Base-by-base conservation (phyloP, 441 rosid genomes). In the Capsella rubella region DNA sequence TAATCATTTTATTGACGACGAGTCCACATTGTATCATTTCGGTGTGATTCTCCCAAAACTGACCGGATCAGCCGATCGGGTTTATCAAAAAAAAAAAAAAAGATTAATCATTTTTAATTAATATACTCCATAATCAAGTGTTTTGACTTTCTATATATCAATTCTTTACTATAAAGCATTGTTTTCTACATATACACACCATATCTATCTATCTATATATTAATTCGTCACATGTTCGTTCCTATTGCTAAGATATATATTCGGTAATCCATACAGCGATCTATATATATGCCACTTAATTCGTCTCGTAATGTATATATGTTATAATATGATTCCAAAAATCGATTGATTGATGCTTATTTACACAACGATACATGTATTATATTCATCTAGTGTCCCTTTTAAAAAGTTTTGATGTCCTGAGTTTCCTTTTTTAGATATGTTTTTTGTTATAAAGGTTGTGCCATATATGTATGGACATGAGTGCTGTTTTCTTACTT, bases 401-500 rank as follows among this genome's bases (percentile, higher is more conserved):
- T 74, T 74, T 40, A 4, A 59, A 74, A 74, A 67, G 73, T 31
- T 67, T 39, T 18, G 15, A 51, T 67, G 72, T 50, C 61, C 72
- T 14, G 42, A 74, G 68, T 74, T 74, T 74, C 78, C 73, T 67
- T 74, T 67, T 74, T 6, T 67, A 29, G 78, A 18, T 66, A 58
- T 65, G 72, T 49, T 66, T 58, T 73, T 74, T 49, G 53, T 67
- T 59, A 11, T 67, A 59, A 67, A 74, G 62, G 55, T 11, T 51
- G 63, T 67, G 78, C 73, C 73, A 67, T 59, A 67, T 74, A 29
- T 74, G 73, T 72, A 73, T 43, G 40, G 54, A 51, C 73, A 74
- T 67, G 47, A 51, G 50, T 51, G 35, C 13, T 67, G 47, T 74
- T 50, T 66, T 58, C 67, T 58, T 29, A 12, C 46, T 57, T 66